Evolutionary conservation across 2,329 filamentous ascomycete genomes (phyloP).

Genomic region (Colletotrichum echinochloae): DNA sequence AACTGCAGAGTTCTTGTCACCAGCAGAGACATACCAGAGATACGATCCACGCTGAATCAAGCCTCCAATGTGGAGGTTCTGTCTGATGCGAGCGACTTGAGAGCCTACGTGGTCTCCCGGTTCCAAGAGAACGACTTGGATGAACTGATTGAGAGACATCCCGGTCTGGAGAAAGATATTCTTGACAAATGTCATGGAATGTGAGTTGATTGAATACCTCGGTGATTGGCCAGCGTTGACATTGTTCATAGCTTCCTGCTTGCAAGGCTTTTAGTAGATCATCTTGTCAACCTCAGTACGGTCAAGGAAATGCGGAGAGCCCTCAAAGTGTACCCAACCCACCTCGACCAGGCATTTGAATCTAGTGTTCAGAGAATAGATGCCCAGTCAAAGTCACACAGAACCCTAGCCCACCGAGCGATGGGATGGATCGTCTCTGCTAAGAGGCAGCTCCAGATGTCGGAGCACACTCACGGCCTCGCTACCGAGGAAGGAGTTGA

Average conservation of each 20-base stretch:
- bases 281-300: not conserved
- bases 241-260: not conserved
- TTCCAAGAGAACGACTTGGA: no score
- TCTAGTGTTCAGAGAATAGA: not conserved
- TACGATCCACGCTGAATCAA: no score
- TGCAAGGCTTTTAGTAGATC: not conserved
- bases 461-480: not conserved
- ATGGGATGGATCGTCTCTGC: not conserved
- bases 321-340: not conserved
- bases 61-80: no score
- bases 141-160: no score
- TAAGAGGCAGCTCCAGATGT: not conserved
- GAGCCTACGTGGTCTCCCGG: no score
- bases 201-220: not conserved
- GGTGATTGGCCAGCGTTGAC: not conserved
- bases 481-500: not conserved
- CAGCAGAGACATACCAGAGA: no score
- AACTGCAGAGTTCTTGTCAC: no score
- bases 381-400: not conserved
- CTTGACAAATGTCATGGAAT: not conserved
- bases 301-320: not conserved
- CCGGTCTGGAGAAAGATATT: no score
- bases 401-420: not conserved
- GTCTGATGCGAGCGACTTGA: no score
- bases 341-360: not conserved